A percentile compares a stretch with the other conserved stretches of the same genome.
These are phyloP conservation scores for Ceratocystis cacaofunesta DNA, from an alignment of 2,329 filamentous ascomycete genomes.

Conservation along the genomic window DNA sequence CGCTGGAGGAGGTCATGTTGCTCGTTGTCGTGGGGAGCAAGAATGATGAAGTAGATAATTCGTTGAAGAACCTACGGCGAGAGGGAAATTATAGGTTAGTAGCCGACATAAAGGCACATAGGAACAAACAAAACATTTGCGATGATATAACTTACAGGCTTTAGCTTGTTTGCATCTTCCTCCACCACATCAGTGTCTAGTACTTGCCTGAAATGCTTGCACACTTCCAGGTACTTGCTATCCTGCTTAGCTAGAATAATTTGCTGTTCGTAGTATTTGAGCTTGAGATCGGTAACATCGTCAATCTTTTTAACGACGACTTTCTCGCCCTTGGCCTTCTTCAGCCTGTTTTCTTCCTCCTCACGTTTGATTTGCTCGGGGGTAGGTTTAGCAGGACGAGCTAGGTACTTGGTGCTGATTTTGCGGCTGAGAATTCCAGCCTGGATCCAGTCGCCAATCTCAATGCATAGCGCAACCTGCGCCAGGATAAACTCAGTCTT, in stretches of 20 bases:
- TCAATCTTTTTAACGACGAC: conserved; percentile 65
- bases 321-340: conserved; percentile 63
- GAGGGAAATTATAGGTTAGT: conserved; percentile 16
- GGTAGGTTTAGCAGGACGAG: conserved; percentile 81
- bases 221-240: conserved; percentile 89
- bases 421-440: conserved; percentile 87
- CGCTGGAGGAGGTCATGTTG: conserved; percentile 94
- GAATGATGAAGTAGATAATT: conserved; percentile 94
- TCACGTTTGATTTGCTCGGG: conserved; percentile 82
- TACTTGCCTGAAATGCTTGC: conserved; percentile 96
- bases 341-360: conserved; percentile 74
- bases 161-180: conserved; percentile 71
- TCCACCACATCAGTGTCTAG: conserved; percentile 92
- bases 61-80: conserved; percentile 61
- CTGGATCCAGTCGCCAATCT: conserved; percentile 91
- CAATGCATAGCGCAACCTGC: conserved; percentile 87
- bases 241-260: conserved; percentile 93
- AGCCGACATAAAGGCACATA: not conserved
- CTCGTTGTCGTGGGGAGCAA: conserved; percentile 95
- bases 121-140: not conserved
- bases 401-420: conserved; percentile 87
- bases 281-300: conserved; percentile 90
- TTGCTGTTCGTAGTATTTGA: conserved; percentile 94
- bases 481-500: conserved; percentile 98
- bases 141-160: conserved; percentile 47